Conservation (phyloP, 2,329 filamentous ascomycete species). For the Alternaria postmessia region DNA sequence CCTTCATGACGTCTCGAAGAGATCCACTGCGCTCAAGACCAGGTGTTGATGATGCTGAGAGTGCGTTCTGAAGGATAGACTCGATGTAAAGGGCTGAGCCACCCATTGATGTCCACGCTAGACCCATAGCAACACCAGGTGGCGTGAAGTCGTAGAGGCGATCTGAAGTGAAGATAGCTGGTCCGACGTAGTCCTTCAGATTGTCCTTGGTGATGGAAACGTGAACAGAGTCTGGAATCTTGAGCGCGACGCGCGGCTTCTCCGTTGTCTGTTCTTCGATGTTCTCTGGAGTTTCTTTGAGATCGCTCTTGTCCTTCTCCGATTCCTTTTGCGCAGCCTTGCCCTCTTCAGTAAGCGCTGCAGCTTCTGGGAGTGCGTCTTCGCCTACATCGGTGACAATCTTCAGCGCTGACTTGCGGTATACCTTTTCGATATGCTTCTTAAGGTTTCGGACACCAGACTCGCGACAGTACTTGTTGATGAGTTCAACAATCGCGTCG, state of each 20-base stretch:
- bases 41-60: slow-evolving; percentile 76
- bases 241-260: slow-evolving; percentile 75
- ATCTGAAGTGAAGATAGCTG: slow-evolving; percentile 94
- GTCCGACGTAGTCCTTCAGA: slow-evolving; percentile 95
- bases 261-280: slow-evolving; percentile 69
- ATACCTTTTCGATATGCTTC: slow-evolving; percentile 99
- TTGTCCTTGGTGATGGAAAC: slow-evolving; percentile 88
- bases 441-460: slow-evolving; percentile 97
- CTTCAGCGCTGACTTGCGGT: slow-evolving; percentile 94
- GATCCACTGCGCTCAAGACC: slow-evolving; percentile 93
- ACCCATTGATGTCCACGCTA: slow-evolving; percentile 98
- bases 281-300: slow-evolving; percentile 67
- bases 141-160: slow-evolving; percentile 93
- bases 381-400: slow-evolving; percentile 96
- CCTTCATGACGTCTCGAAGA: slow-evolving; percentile 96
- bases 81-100: slow-evolving; percentile 97
- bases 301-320: slow-evolving; percentile 69
- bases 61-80: slow-evolving; percentile 86
- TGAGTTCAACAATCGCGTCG: slow-evolving; percentile 91
- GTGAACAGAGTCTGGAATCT: slow-evolving; percentile 86
- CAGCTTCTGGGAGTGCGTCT: slow-evolving; percentile 78
- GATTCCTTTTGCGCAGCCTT: slow-evolving; percentile 78
- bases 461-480: slow-evolving; percentile 98
- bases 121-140: slow-evolving; percentile 93
- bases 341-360: slow-evolving; percentile 84